phyloP scores from a whole-genome alignment of 805 yeast genomes.

The Lachancea sp. region DNA sequence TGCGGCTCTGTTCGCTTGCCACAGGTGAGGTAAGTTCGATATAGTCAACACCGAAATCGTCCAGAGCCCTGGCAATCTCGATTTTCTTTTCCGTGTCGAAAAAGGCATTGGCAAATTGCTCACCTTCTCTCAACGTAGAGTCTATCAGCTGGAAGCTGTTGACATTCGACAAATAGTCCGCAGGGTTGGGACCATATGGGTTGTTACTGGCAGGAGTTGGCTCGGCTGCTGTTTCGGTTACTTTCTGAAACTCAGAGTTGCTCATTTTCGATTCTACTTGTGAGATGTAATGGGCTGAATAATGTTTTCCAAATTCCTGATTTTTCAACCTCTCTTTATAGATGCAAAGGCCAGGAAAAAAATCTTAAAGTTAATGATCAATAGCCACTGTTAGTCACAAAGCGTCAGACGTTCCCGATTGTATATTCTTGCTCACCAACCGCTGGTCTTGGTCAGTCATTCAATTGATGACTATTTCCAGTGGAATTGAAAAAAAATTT shows the following conservation, averaged over 20 bases:
- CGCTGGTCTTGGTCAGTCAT: not conserved
- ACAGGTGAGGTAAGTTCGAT: slow-evolving; percentile 97
- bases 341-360: not conserved
- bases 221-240: slow-evolving; percentile 39
- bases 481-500: slow-evolving; percentile 7
- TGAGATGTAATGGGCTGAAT: not conserved
- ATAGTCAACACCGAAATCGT: slow-evolving; percentile 97
- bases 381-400: too few relatives aligned
- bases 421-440: not conserved
- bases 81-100: slow-evolving; percentile 91
- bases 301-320: not conserved
- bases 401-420: not conserved
- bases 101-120: slow-evolving; percentile 96
- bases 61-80: slow-evolving; percentile 93
- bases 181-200: slow-evolving; percentile 95
- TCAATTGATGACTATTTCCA: slow-evolving; percentile 8
- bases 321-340: not conserved
- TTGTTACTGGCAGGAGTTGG: slow-evolving; percentile 43
- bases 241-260: slow-evolving; percentile 36
- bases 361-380: too few relatives aligned
- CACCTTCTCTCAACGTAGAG: slow-evolving; percentile 96
- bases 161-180: slow-evolving; percentile 86
- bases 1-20: slow-evolving; percentile 88
- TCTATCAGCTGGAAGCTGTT: slow-evolving; percentile 85
- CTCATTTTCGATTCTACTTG: slow-evolving; percentile 1